Base-by-base conservation (phyloP, 2,329 filamentous ascomycete species). In the Trichophyton equinum region DNA sequence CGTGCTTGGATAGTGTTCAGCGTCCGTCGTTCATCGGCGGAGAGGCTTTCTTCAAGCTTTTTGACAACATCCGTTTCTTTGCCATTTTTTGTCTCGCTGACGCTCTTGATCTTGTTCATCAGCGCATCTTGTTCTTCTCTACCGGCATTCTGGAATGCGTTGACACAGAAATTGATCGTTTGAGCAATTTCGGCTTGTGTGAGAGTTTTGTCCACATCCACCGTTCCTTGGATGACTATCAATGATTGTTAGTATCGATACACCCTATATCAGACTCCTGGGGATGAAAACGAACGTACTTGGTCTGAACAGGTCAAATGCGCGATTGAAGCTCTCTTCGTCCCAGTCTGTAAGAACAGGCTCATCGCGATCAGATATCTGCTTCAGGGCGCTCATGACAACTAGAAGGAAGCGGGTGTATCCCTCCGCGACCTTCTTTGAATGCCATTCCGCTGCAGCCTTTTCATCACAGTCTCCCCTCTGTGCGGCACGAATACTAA, bases 331-430 rank as follows among this genome's bases (percentile, higher is more conserved):
- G 22, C 27, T 55, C 22, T 55, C 49, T 22, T 55, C 49, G 7
- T 27, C 25, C 33, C 11, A 33, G 25, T 38, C 18, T 2, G 27
- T 58, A 33, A 33, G 20, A 36, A 40, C 38, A 15, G 33, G 56
- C 30, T 38, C 30, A 5, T 27, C 55, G 9, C 18, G 27, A 22
- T 42, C 33, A n/a, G 22, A 30, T 11, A 42, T 58, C 9, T 58
- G 38, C 4, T 36, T 22, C 22, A 27, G 22, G 27, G 49, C 49
- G 11, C 49, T 55, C 49, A 55, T 55, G 1, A 55, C 49, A 1
- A 77, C 68, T 0, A 80, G 63, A 22, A 80, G 64, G 67, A 81
- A 81, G 1, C 78, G 74, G 0, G 75, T 76, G 64, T 81, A 81
- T 3, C 71, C 72, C 53, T 78, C 77, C 1, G 69, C 66, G 0